These are phyloP conservation scores for Iodosphaeria phyllophila DNA, from an alignment of 2,329 filamentous ascomycete genomes.

Conservation along the genomic window DNA sequence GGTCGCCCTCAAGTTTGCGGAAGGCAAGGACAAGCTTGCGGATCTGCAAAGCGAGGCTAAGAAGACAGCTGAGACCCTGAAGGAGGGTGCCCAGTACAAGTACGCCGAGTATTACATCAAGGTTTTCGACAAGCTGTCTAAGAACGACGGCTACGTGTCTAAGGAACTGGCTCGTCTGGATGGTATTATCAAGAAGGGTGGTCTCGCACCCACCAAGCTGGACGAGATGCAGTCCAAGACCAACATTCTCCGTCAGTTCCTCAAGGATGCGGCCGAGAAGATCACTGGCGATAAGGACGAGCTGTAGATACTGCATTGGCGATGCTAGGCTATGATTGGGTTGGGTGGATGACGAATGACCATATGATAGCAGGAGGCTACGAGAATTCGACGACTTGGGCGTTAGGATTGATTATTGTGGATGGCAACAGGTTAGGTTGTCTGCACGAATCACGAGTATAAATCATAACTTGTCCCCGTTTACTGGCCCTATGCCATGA, in stretches of 20 bases:
- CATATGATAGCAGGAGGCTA: too few relatives aligned
- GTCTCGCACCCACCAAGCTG: conserved; percentile 65
- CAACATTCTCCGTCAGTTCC: conserved; percentile 74
- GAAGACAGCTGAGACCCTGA: conserved; percentile 47
- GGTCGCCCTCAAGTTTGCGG: conserved; percentile 54
- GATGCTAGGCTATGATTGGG: too few relatives aligned
- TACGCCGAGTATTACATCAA: conserved; percentile 90
- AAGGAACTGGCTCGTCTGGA: conserved; percentile 76
- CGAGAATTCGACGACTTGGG: too few relatives aligned
- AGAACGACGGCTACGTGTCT: conserved; percentile 58
- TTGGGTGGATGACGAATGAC: too few relatives aligned
- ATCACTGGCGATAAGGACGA: conserved; percentile 44
- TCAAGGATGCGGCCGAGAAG: conserved; percentile 36
- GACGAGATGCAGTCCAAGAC: conserved; percentile 75
- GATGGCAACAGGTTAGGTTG: too few relatives aligned
- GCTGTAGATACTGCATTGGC: conserved; percentile 37
- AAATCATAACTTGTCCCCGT: too few relatives aligned
- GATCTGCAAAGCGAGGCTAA: conserved; percentile 53
- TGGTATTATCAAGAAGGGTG: conserved; percentile 69
- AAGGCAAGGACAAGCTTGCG: conserved; percentile 37
- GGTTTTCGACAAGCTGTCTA: conserved; percentile 67
- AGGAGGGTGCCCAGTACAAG: conserved; percentile 45
- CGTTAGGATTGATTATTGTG: too few relatives aligned
- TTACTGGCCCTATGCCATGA: too few relatives aligned
- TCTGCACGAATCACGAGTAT: too few relatives aligned